Conservation (phyloP, 1,284 basidiomycete species). For the Fereydounia khargensis region DNA sequence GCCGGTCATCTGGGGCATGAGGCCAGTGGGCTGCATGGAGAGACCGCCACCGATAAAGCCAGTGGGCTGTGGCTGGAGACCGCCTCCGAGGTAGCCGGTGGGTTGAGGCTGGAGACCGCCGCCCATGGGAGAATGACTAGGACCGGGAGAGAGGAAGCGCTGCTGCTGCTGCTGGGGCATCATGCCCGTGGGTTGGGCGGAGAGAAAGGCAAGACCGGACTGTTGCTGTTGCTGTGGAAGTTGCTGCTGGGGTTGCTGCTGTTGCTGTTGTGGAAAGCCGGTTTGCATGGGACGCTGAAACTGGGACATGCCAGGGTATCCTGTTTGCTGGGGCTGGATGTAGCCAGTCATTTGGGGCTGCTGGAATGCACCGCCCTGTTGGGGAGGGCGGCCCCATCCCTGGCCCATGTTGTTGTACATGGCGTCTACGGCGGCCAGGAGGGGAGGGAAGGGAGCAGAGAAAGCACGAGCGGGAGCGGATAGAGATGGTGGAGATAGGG, state of each 20-base stretch:
- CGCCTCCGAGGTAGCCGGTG: slow-evolving; percentile 34
- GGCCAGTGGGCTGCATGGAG: slow-evolving; percentile 44
- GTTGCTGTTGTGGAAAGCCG: slow-evolving; percentile 22
- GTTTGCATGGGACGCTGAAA: slow-evolving; percentile 42
- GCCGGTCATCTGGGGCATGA: slow-evolving; percentile 56
- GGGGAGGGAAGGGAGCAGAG: too few relatives aligned
- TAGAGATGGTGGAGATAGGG: too few relatives aligned
- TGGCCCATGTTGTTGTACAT: slow-evolving; percentile 48
- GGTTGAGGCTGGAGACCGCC: slow-evolving; percentile 35
- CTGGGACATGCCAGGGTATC: slow-evolving; percentile 32
- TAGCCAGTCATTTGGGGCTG: slow-evolving; percentile 35
- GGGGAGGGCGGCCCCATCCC: slow-evolving; percentile 38
- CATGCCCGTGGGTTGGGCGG: slow-evolving; percentile 38
- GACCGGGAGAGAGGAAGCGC: slow-evolving; percentile 4
- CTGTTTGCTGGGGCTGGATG: slow-evolving; percentile 39
- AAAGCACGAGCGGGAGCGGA: too few relatives aligned
- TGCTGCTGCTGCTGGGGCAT: slow-evolving; percentile 1
- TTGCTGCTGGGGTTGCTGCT: slow-evolving; percentile 24
- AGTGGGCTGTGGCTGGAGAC: slow-evolving; percentile 40
- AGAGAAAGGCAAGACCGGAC: slow-evolving; percentile 26
- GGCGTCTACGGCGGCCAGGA: too few relatives aligned
- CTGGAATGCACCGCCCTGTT: slow-evolving; percentile 15
- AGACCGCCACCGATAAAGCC: slow-evolving; percentile 33
- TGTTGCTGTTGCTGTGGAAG: slow-evolving; percentile 17
- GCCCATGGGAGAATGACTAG: slow-evolving; percentile 7